phyloP scores from a whole-genome alignment of 441 rosid genomes.

The Rhodomyrtus psidioides region DNA sequence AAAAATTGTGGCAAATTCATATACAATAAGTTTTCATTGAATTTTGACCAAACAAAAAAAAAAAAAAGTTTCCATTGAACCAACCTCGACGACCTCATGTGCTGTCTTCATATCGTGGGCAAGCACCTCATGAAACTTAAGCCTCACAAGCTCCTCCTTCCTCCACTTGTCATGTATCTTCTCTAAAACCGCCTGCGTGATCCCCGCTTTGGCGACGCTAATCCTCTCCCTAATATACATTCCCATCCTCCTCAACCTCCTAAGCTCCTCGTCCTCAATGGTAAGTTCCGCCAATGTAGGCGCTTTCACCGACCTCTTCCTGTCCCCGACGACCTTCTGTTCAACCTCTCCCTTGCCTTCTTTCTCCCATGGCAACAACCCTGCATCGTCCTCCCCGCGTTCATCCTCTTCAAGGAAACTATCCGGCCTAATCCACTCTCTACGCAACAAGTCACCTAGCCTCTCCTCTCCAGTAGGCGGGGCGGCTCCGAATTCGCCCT shows the following conservation, averaged over 20 bases:
- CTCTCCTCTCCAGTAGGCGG: conserved; percentile 69
- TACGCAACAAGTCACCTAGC: conserved; percentile 61
- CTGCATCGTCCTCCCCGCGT: conserved; percentile 24
- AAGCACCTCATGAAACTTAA: conserved; percentile 91
- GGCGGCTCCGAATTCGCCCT: not conserved
- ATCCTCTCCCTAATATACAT: conserved; percentile 81
- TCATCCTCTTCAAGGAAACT: conserved; percentile 36
- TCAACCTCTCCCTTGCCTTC: conserved; percentile 26
- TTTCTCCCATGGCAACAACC: conserved; percentile 76
- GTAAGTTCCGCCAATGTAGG: conserved; percentile 87
- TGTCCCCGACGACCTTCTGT: conserved; percentile 19
- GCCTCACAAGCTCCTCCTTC: conserved; percentile 86
- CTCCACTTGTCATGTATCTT: conserved; percentile 93
- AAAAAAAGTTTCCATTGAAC: not conserved
- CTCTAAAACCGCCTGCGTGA: conserved; percentile 73
- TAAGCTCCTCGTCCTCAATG: conserved; percentile 76
- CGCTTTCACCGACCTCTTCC: conserved; percentile 51
- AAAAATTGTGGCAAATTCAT: not conserved
- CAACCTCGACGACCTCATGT: conserved; percentile 89
- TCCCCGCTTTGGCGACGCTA: conserved; percentile 81
- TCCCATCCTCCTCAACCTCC: conserved; percentile 69
- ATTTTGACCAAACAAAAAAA: too few relatives aligned
- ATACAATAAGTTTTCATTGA: too few relatives aligned
- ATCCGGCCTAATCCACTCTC: conserved; percentile 92
- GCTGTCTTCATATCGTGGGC: conserved; percentile 92